Percentiles rank a stretch among this genome's conserved stretches.
Evolutionary conservation across 2,329 filamentous ascomycete species (phyloP).

Genomic region (Xylariales sp.): DNA sequence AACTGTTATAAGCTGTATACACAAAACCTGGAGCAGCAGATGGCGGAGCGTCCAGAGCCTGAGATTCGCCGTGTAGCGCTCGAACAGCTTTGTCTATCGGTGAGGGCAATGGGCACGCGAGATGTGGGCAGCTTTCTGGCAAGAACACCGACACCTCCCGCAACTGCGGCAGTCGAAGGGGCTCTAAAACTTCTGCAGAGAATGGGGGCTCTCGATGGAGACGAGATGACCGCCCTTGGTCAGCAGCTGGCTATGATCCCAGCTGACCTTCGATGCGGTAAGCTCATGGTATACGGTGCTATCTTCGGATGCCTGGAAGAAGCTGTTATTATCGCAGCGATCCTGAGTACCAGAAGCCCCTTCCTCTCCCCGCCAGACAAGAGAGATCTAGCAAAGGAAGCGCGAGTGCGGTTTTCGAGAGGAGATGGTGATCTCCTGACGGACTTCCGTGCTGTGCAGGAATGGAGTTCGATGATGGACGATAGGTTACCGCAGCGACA

Average conservation of each 20-base stretch:
- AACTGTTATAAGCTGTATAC: constrained; percentile 96
- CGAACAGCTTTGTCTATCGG: constrained; percentile 90
- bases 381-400: constrained; percentile 74
- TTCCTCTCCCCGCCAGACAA: constrained; percentile 82
- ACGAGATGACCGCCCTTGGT: constrained; percentile 85
- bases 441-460: constrained; percentile 76
- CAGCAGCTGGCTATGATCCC: constrained; percentile 93
- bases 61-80: constrained; percentile 91
- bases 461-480: constrained; percentile 67
- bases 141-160: constrained; percentile 84
- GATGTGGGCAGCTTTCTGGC: constrained; percentile 79
- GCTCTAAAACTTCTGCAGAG: constrained; percentile 73
- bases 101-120: constrained; percentile 87
- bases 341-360: constrained; percentile 83
- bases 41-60: constrained; percentile 84
- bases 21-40: constrained; percentile 75
- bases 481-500: constrained; percentile 56
- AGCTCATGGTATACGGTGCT: constrained; percentile 91
- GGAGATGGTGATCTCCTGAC: constrained; percentile 86
- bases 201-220: constrained; percentile 84
- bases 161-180: constrained; percentile 77
- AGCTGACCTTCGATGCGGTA: constrained; percentile 85
- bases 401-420: constrained; percentile 66
- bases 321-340: constrained; percentile 82
- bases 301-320: constrained; percentile 91